phyloP scores from a whole-genome alignment of 1,139 yeast genomes.

The Nakaseomyces kungkrabaensis region DNA sequence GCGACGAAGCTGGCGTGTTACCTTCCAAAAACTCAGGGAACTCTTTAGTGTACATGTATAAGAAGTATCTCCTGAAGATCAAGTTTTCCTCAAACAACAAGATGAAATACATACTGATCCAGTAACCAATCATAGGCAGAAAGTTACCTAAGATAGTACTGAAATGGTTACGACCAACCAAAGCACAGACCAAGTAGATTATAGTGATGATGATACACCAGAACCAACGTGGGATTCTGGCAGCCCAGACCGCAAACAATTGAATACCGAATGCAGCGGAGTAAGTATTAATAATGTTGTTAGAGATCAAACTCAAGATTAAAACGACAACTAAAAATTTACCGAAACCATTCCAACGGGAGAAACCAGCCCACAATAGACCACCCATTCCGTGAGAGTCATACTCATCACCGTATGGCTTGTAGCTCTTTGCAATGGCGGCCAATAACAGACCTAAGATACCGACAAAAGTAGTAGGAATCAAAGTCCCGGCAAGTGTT shows the following conservation, averaged over 20 bases:
- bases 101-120: constrained; percentile 78
- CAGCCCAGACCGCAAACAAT: constrained; percentile 51
- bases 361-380: constrained; percentile 53
- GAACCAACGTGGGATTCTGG: constrained; percentile 68
- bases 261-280: constrained; percentile 79
- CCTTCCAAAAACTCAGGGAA: constrained; percentile 29
- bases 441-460: constrained; percentile 64
- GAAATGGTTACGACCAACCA: constrained; percentile 70
- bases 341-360: constrained; percentile 72
- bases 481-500: constrained; percentile 57
- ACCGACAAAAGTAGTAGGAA: constrained; percentile 76
- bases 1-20: not conserved
- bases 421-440: constrained; percentile 52
- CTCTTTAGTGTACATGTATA: constrained; percentile 45
- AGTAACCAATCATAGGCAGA: constrained; percentile 89
- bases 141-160: constrained; percentile 74
- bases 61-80: constrained; percentile 51
- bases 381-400: constrained; percentile 68
- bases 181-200: constrained; percentile 56
- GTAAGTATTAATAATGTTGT: constrained; percentile 72
- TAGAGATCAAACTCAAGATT: constrained; percentile 66
- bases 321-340: constrained; percentile 61
- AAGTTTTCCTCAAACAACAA: constrained; percentile 64
- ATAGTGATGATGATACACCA: constrained; percentile 61
- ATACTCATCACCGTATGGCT: constrained; percentile 53